Conservation (phyloP, 176 grass and related monocot species). For the Echinochloa phyllopogon region DNA sequence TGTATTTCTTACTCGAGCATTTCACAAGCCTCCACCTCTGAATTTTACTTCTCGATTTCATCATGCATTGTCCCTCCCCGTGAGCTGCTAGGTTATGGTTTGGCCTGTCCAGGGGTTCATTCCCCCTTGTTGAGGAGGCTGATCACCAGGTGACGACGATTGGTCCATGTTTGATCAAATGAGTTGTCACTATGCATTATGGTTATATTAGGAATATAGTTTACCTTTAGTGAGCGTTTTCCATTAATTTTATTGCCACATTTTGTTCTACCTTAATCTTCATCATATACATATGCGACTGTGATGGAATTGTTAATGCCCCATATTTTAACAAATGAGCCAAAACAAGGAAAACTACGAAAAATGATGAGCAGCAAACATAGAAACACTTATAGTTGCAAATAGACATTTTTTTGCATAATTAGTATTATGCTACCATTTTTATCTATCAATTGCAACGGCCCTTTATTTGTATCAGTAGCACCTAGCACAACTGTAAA, state of each 20-base stretch:
- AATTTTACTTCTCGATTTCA: too few species aligned
- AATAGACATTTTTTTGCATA: background rate
- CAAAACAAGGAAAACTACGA: background rate
- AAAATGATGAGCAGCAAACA: background rate
- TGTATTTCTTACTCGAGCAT: too few species aligned
- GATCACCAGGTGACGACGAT: too few species aligned
- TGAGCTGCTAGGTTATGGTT: too few species aligned
- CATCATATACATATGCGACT: too few species aligned
- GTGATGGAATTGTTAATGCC: background rate
- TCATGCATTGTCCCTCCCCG: too few species aligned
- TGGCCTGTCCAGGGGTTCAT: too few species aligned
- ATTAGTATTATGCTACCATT: background rate
- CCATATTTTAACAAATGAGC: background rate
- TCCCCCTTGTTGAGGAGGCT: too few species aligned
- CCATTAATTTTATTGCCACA: background rate
- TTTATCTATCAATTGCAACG: background rate
- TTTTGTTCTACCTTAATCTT: background rate
- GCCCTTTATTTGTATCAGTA: background rate
- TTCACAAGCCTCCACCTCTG: too few species aligned
- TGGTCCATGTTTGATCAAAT: too few species aligned
- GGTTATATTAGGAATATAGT: too few species aligned
- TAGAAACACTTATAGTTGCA: background rate
- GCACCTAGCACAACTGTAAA: background rate
- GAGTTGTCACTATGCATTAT: too few species aligned
- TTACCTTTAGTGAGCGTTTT: background rate